phyloP scores from a whole-genome alignment of 176 grass and related monocot genomes.

The Pontederia paniculata region DNA sequence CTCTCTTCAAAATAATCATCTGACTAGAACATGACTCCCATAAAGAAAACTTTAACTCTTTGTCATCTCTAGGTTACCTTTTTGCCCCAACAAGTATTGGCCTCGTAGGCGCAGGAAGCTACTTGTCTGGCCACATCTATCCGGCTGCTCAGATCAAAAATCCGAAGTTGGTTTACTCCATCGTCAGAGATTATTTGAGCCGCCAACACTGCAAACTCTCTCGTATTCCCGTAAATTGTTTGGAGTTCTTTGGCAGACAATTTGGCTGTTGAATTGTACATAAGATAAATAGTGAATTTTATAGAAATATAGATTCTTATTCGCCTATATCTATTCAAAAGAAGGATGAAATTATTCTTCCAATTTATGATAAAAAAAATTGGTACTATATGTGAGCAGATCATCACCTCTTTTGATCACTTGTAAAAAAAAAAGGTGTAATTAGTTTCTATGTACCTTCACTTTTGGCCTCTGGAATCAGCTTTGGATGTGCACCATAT shows the following conservation, averaged over 20 bases:
- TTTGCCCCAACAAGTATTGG: conserved; percentile 2
- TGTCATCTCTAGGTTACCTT: background rate
- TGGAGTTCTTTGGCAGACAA: background rate
- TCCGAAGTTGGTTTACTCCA: background rate
- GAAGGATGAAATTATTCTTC: too few species aligned
- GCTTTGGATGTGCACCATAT: conserved; percentile 19
- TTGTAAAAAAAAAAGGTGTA: background rate
- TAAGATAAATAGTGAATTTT: background rate
- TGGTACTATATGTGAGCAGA: too few species aligned
- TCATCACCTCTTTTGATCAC: background rate
- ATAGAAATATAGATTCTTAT: too few species aligned
- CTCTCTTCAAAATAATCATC: too few species aligned
- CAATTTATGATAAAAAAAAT: too few species aligned
- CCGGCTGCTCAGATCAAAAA: background rate
- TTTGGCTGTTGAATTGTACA: background rate
- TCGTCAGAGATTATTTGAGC: background rate
- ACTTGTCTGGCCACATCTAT: background rate
- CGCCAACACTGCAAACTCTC: background rate
- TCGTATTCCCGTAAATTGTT: background rate
- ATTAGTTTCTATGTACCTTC: background rate
- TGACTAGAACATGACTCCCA: too few species aligned
- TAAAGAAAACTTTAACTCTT: background rate
- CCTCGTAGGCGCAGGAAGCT: conserved; percentile 6
- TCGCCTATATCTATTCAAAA: too few species aligned
- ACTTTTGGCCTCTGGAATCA: background rate